Conservation (phyloP, 2,329 filamentous ascomycete species). For the Trichoderma atrobrunneum region DNA sequence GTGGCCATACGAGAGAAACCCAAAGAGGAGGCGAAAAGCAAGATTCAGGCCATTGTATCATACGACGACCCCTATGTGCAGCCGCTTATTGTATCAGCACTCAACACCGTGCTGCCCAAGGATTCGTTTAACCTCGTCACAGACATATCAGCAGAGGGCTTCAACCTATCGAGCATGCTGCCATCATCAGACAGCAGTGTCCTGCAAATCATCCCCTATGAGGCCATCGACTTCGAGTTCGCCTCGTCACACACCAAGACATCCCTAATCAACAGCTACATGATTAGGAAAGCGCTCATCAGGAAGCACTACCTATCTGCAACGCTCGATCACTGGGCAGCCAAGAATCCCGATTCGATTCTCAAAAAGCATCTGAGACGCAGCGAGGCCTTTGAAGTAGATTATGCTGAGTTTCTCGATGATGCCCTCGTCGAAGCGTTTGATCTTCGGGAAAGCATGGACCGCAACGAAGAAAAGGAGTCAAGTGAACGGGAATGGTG, state of each 20-base stretch:
- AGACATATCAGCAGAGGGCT: slow-evolving; percentile 35
- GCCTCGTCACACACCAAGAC: slow-evolving; percentile 59
- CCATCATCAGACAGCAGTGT: slow-evolving; percentile 43
- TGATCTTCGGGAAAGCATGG: slow-evolving; percentile 77
- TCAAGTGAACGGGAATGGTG: slow-evolving; percentile 71
- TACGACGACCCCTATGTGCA: slow-evolving; percentile 91
- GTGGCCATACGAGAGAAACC: slow-evolving; percentile 25
- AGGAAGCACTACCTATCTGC: slow-evolving; percentile 90
- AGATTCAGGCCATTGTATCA: slow-evolving; percentile 66
- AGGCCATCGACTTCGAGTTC: slow-evolving; percentile 80
- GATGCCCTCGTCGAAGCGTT: slow-evolving; percentile 89
- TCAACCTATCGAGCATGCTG: slow-evolving; percentile 37
- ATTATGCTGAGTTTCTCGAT: slow-evolving; percentile 95
- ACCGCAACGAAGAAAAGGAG: slow-evolving; percentile 52
- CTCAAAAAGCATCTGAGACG: slow-evolving; percentile 71
- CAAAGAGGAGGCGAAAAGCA: slow-evolving; percentile 19
- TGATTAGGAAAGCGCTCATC: slow-evolving; percentile 94
- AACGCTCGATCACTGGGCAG: slow-evolving; percentile 80
- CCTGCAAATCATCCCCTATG: slow-evolving; percentile 83
- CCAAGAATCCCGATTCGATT: slow-evolving; percentile 73
- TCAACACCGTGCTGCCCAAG: slow-evolving; percentile 59
- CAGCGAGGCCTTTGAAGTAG: slow-evolving; percentile 84
- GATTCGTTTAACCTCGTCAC: slow-evolving; percentile 54
- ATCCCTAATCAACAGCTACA: slow-evolving; percentile 79
- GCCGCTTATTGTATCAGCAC: slow-evolving; percentile 73